phyloP scores from a whole-genome alignment of 2,329 filamentous ascomycete genomes.

The Trichoderma sp. region DNA sequence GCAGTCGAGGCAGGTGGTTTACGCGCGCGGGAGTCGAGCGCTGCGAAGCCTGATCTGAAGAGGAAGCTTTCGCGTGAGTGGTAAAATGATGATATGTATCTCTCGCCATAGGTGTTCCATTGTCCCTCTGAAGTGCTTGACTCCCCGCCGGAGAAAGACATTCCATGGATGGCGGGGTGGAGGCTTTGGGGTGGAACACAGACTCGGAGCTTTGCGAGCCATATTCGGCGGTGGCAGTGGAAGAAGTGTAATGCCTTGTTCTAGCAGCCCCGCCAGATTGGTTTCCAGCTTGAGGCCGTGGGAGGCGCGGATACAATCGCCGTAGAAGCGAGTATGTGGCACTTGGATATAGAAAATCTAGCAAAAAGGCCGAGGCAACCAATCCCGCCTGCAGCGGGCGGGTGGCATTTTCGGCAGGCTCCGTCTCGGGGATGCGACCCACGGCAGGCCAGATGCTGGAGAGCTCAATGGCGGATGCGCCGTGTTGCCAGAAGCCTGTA shows the following conservation, averaged over 20 bases:
- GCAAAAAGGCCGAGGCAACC: slow-evolving; percentile 47
- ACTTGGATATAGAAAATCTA: slow-evolving; percentile 56
- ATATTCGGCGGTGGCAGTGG: slow-evolving; percentile 19
- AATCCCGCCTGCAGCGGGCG: slow-evolving; percentile 31
- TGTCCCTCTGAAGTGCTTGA: background rate
- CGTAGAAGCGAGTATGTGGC: slow-evolving; percentile 43
- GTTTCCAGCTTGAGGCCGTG: slow-evolving; percentile 25
- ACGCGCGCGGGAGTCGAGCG: background rate
- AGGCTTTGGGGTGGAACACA: background rate
- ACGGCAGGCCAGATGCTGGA: slow-evolving; percentile 39
- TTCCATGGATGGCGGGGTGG: background rate
- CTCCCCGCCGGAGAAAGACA: background rate
- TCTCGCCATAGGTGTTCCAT: background rate
- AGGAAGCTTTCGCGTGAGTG: background rate
- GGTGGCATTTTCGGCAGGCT: slow-evolving; percentile 24
- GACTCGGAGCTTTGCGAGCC: background rate
- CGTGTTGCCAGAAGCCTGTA: slow-evolving; percentile 54
- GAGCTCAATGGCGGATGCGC: slow-evolving; percentile 48
- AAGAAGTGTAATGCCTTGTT: slow-evolving; percentile 30
- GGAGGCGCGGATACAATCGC: slow-evolving; percentile 33
- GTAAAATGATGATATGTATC: background rate
- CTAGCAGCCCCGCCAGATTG: slow-evolving; percentile 21
- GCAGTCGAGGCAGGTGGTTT: background rate
- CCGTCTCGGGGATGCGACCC: slow-evolving; percentile 21
- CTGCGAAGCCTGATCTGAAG: background rate